phyloP scores from a whole-genome alignment of 306 rosid genomes.

The Ceratonia siliqua region DNA sequence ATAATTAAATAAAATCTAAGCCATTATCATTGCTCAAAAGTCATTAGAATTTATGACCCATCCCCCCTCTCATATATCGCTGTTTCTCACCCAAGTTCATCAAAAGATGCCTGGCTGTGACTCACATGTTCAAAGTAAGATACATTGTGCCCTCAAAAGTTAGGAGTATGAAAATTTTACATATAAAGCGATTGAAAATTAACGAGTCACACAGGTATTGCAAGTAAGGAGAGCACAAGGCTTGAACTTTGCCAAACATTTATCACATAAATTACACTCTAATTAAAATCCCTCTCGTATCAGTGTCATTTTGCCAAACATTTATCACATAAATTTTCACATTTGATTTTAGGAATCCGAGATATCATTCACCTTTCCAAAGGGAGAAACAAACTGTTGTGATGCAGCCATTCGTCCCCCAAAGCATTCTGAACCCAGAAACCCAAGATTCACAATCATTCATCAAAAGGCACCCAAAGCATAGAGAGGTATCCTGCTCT shows the following conservation, averaged over 20 bases:
- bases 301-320: neutral
- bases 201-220: no score
- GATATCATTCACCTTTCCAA: neutral
- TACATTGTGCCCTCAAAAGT: no score
- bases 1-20: no score
- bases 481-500: neutral
- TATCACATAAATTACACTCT: neutral
- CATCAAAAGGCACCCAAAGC: neutral
- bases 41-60: no score
- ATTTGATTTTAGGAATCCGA: neutral
- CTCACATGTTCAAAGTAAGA: no score
- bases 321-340: neutral
- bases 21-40: no score
- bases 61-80: no score
- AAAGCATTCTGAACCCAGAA: neutral
- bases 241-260: neutral
- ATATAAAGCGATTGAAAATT: no score
- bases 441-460: neutral
- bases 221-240: neutral
- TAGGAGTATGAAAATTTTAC: no score
- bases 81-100: no score
- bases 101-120: no score
- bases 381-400: neutral
- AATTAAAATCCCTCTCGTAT: neutral
- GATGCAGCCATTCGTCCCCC: neutral